A percentile compares a stretch with the other conserved stretches of the same genome.
These are phyloP conservation scores for Mallotus nudiflorus DNA, from an alignment of 345 rosid species.

Conservation along the genomic window DNA sequence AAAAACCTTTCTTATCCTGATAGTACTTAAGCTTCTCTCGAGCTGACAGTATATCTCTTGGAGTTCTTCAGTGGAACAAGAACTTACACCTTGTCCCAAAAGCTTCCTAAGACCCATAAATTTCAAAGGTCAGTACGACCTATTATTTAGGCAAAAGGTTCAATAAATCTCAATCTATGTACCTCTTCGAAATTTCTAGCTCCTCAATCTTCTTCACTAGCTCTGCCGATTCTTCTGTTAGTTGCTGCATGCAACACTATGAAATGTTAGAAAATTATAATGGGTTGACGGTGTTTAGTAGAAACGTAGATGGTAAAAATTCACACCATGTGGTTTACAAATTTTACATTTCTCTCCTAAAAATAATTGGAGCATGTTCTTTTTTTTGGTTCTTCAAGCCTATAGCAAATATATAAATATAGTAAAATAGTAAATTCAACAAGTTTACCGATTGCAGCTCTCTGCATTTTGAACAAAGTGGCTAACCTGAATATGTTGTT, in stretches of 20 bases:
- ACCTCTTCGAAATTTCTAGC: slow-evolving; percentile 56
- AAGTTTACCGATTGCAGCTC: no score
- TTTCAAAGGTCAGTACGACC: background rate
- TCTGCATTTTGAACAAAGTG: no score
- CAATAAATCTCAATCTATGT: background rate
- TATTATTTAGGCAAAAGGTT: no score
- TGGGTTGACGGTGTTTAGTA: no score
- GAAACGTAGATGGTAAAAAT: no score
- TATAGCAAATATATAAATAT: no score
- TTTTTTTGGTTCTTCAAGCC: no score
- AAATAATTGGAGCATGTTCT: no score
- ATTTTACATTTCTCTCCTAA: no score
- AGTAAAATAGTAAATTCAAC: no score
- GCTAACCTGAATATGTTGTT: slow-evolving; percentile 22
- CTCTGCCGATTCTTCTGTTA: slow-evolving; percentile 38
- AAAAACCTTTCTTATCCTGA: slow-evolving; percentile 64
- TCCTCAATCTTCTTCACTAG: slow-evolving; percentile 53
- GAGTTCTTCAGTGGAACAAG: slow-evolving; percentile 49
- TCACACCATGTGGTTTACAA: no score
- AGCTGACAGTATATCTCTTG: slow-evolving; percentile 41
- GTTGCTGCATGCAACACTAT: slow-evolving; percentile 36
- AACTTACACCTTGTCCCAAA: slow-evolving; percentile 47
- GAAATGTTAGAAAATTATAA: no score
- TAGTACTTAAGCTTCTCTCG: slow-evolving; percentile 45
- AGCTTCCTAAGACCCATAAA: slow-evolving; percentile 44